phyloP scores from a whole-genome alignment of 2,329 filamentous ascomycete species.

The Elsinoe ampelina region DNA sequence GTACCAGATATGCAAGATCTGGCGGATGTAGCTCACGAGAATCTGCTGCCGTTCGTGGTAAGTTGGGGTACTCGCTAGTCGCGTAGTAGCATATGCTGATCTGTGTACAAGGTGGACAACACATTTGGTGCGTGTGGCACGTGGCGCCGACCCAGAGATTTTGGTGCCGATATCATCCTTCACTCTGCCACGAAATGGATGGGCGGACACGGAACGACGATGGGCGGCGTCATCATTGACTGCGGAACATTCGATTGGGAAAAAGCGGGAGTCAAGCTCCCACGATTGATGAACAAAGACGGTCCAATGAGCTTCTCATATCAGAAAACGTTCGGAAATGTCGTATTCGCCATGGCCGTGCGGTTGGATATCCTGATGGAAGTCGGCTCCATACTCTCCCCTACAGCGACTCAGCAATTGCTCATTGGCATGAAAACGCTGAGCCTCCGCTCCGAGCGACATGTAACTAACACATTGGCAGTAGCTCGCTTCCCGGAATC shows the following conservation, averaged over 20 bases:
- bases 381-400: conserved; percentile 20
- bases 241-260: conserved; percentile 24
- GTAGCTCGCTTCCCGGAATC: conserved; percentile 21
- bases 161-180: conserved; percentile 24
- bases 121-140: conserved; percentile 24
- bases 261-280: conserved; percentile 19
- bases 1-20: neutral
- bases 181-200: conserved; percentile 26
- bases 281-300: conserved; percentile 21
- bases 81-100: conserved; percentile 3
- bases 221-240: conserved; percentile 25
- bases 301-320: conserved; percentile 23
- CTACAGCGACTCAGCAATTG: conserved; percentile 22
- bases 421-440: conserved; percentile 23
- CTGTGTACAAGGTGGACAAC: conserved; percentile 19
- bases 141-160: conserved; percentile 19
- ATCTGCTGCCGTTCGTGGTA: neutral
- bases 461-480: conserved; percentile 21
- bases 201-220: conserved; percentile 24
- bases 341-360: conserved; percentile 19
- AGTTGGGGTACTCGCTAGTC: conserved; percentile 16
- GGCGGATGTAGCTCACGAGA: neutral
- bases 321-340: conserved; percentile 22
- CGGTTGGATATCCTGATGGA: conserved; percentile 24
- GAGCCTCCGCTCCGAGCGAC: conserved; percentile 20